Evolutionary conservation across 1,284 basidiomycete genomes (phyloP).

Genomic region (Naganishia liquefaciens): DNA sequence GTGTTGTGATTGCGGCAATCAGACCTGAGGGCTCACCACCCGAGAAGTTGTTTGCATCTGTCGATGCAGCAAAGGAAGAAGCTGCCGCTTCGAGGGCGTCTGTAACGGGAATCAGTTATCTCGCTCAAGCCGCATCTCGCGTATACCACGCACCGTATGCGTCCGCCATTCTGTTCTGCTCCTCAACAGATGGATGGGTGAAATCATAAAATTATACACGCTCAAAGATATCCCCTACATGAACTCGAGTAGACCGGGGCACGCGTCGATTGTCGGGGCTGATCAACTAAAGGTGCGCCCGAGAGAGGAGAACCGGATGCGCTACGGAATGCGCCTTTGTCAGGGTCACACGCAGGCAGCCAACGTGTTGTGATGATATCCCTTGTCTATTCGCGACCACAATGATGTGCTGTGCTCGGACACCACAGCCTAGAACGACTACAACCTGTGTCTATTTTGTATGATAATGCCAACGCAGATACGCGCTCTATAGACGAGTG

Average conservation of each 20-base stretch:
- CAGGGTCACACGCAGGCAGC: neutral
- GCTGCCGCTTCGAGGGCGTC: conserved; percentile 35
- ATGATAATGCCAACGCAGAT: neutral
- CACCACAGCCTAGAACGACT: conserved; percentile 1
- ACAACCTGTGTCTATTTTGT: conserved; percentile 18
- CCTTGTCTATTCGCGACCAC: conserved; percentile 8
- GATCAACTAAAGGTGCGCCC: neutral
- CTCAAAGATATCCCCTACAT: too few species aligned
- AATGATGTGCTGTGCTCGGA: neutral
- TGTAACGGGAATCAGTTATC: neutral
- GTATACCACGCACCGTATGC: neutral
- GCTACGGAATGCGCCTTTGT: neutral
- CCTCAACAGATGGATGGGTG: too few species aligned
- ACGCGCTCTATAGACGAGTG: conserved; percentile 41
- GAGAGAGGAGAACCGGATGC: too few species aligned
- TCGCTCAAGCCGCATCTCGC: neutral
- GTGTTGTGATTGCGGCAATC: neutral
- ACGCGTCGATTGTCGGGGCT: too few species aligned
- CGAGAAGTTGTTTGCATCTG: conserved; percentile 14
- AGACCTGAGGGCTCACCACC: conserved; percentile 7
- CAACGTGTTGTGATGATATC: conserved; percentile 22
- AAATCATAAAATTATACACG: too few species aligned
- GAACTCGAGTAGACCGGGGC: too few species aligned
- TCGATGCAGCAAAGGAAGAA: conserved; percentile 33
- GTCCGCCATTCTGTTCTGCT: too few species aligned